These are phyloP conservation scores for Lotus japonicus DNA, from an alignment of 306 rosid species.

Conservation along the genomic window DNA sequence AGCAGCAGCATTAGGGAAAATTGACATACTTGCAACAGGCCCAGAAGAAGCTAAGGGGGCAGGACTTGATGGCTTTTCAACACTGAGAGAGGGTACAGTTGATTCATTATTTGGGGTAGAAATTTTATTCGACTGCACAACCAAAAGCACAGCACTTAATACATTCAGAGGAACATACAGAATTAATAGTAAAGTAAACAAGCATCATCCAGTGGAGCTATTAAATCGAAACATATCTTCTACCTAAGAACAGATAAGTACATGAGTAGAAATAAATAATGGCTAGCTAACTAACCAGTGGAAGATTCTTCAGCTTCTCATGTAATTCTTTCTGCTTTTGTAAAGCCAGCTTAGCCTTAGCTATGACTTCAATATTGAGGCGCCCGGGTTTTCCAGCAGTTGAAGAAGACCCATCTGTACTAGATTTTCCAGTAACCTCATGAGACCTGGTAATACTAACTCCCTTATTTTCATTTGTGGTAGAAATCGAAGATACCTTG, in stretches of 20 bases:
- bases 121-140: conserved; percentile 59
- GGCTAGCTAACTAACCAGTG: conserved; percentile 45
- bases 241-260: not conserved
- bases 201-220: not conserved
- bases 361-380: conserved; percentile 73
- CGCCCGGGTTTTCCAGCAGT: conserved; percentile 86
- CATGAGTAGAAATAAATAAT: not conserved
- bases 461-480: conserved; percentile 99
- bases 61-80: conserved; percentile 29
- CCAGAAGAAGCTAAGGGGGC: conserved; percentile 32
- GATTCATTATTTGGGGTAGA: conserved; percentile 41
- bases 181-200: not conserved
- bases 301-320: conserved; percentile 70
- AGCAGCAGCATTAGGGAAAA: conserved; percentile 36
- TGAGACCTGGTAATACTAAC: conserved; percentile 98
- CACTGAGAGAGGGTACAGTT: conserved; percentile 23
- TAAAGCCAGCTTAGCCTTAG: conserved; percentile 80
- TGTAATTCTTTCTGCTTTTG: conserved; percentile 73
- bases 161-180: conserved; percentile 11
- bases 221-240: not conserved
- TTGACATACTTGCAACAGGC: conserved; percentile 29
- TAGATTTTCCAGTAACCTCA: conserved; percentile 99
- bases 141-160: conserved; percentile 25
- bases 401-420: conserved; percentile 99
- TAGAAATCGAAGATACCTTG: conserved; percentile 97